These are phyloP conservation scores for Talaromyces sp. DNA, from an alignment of 2,329 filamentous ascomycete species.

Conservation along the genomic window DNA sequence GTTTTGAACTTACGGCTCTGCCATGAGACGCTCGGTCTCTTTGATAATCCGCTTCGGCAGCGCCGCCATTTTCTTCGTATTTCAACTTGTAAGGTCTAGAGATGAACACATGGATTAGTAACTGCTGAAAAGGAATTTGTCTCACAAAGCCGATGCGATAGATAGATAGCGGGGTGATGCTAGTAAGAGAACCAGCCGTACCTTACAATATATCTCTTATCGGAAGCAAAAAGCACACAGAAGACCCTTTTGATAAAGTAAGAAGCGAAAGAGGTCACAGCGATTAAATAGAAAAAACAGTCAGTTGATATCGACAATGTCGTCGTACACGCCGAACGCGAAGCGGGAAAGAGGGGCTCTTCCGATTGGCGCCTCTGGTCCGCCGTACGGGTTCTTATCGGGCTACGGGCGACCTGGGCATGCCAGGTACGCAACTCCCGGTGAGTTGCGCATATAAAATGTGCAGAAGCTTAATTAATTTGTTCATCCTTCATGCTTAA, in stretches of 20 bases:
- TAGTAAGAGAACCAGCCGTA: neutral
- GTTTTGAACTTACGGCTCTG: constrained; percentile 76
- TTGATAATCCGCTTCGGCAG: constrained; percentile 97
- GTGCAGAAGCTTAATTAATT: too few relatives aligned
- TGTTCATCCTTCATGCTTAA: too few relatives aligned
- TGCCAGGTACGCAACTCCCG: constrained; percentile 2
- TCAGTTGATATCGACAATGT: neutral
- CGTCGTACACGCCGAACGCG: neutral
- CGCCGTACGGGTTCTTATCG: neutral
- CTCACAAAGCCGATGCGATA: neutral
- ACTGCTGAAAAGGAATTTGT: neutral
- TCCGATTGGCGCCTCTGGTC: neutral
- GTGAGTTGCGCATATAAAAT: too few relatives aligned
- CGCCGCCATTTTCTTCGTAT: constrained; percentile 44
- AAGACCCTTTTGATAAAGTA: neutral
- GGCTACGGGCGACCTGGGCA: neutral
- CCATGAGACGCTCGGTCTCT: constrained; percentile 95
- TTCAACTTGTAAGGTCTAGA: neutral
- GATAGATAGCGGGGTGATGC: neutral
- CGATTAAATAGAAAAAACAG: neutral
- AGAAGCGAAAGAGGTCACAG: neutral
- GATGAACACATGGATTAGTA: neutral
- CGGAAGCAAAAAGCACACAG: neutral
- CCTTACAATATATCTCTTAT: neutral
- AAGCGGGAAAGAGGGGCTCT: constrained; percentile 7